Evolutionary conservation across 2,329 filamentous ascomycete species (phyloP), one percentile per base, ranked within the genome.

Genomic region (Mollisiaceae sp.): DNA sequence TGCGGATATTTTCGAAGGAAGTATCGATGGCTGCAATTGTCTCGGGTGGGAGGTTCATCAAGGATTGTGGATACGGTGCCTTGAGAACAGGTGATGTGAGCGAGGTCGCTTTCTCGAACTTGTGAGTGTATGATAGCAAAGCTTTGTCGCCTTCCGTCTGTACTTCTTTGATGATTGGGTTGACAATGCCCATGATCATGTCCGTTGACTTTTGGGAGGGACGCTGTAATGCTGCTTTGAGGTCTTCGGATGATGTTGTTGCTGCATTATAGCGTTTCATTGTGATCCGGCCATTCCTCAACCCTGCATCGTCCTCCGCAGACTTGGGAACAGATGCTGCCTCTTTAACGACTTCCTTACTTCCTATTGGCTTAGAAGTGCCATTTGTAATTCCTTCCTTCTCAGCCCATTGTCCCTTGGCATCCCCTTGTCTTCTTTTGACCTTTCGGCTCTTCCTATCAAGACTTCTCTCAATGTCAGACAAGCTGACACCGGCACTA

Each of bases 141-240:
- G 93, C 94, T 73, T 90, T 90, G 79, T 99, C 95, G 61, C 95
- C 95, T 39, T 91, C 88, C 52, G 87, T 84, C 63, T 89, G 91
- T 63, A 99, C 91, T 57, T 94, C 91, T 65, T 94, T 88, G 75
- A 99, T 93, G 73, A 99, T 99, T 1, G 95, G 95, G 41, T 87
- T 88, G 65, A 97, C 92, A 60, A 98, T 94, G 69, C 89, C 89
- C 81, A 98, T 89, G 71, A 99, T 97, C 65, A 91, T 88, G 24
- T 98, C 94, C n/a, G 92, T 93, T 1, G 94, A 97, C 77, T 91
- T 93, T 76, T 99, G 95, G 0, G 94, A 97, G 6, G 95, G 95
- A 60, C 95, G 87, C 79, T 94, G 91, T 24, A 99, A 84, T 14
- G 89, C 91, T 60, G 91, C 87, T 65, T 87, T 82, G 20, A 99